Conservation (phyloP, 1,284 basidiomycete genomes). For the Tetrapyrgos nigripes region DNA sequence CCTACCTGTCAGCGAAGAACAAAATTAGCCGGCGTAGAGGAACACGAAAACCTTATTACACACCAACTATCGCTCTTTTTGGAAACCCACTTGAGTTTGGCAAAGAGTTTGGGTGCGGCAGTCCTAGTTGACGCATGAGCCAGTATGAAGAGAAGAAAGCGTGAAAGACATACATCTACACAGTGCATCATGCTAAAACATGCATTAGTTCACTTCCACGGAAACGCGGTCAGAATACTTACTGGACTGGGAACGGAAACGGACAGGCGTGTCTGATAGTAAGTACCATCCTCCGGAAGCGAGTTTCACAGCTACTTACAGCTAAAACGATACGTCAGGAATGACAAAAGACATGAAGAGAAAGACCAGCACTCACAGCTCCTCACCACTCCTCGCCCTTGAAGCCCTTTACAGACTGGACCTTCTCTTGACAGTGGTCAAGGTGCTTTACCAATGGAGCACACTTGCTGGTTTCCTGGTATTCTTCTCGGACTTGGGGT, state of each 20-base stretch:
- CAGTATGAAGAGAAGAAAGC: background rate
- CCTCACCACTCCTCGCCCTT: constrained; percentile 92
- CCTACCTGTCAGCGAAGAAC: no score
- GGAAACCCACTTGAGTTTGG: constrained; percentile 51
- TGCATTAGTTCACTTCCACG: constrained; percentile 15
- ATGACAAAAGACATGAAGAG: constrained; percentile 9
- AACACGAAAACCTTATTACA: no score
- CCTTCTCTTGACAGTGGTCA: constrained; percentile 89
- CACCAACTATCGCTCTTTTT: no score
- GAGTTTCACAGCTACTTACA: no score
- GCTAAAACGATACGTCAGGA: constrained; percentile 13
- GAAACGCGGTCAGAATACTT: constrained; percentile 34
- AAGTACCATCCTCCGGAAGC: constrained; percentile 54
- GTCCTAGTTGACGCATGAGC: constrained; percentile 47
- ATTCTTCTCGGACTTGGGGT: constrained; percentile 80
- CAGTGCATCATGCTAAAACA: constrained; percentile 85
- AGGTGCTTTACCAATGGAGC: constrained; percentile 83
- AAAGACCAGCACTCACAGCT: constrained; percentile 60
- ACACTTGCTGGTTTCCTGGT: constrained; percentile 74
- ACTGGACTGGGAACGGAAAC: constrained; percentile 62
- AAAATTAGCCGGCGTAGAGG: no score
- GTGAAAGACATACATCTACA: constrained; percentile 70
- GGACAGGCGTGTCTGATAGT: constrained; percentile 9
- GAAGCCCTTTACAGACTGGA: constrained; percentile 81
- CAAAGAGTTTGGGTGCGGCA: constrained; percentile 86